Percentiles rank a stretch among this genome's conserved stretches.
phyloP scores from a whole-genome alignment of 495 filamentous ascomycete genomes.

The Xylaria longipes region DNA sequence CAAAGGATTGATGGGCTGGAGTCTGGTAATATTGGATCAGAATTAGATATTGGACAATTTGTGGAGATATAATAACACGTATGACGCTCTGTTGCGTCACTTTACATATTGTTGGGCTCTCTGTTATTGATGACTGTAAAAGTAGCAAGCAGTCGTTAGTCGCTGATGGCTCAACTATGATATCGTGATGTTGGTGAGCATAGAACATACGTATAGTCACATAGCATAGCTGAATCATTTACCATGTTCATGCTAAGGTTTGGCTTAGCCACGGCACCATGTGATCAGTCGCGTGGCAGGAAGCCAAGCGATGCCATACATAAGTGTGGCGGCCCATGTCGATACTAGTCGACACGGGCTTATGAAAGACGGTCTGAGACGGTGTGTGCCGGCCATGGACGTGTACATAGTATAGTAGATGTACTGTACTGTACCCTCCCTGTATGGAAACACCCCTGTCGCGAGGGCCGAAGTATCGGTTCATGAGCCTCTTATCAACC shows the following conservation, averaged over 20 bases:
- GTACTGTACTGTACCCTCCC: neutral
- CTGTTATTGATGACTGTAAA: constrained; percentile 12
- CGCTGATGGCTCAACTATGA: neutral
- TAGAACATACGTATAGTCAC: neutral
- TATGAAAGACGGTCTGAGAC: constrained; percentile 31
- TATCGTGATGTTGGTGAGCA: constrained; percentile 10
- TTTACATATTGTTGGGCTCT: constrained; percentile 22
- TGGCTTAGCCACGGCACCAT: constrained; percentile 7
- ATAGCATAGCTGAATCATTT: constrained; percentile 17
- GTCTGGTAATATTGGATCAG: constrained; percentile 24
- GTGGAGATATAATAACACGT: constrained; percentile 23
- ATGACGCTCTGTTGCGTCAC: constrained; percentile 32
- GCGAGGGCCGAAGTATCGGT: neutral
- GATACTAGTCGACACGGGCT: constrained; percentile 9
- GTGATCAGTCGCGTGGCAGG: constrained; percentile 31
- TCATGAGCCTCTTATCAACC: constrained; percentile 21
- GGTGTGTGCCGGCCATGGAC: constrained; percentile 15
- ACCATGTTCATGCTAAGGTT: constrained; percentile 11
- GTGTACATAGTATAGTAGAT: neutral
- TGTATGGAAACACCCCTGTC: neutral
- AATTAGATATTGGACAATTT: constrained; percentile 21
- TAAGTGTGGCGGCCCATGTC: constrained; percentile 20
- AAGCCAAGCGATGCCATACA: constrained; percentile 28
- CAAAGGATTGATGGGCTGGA: constrained; percentile 26
- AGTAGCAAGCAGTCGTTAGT: constrained; percentile 1